Base-by-base conservation (phyloP, 257 asterid genomes). In the Solanum medicagineum region DNA sequence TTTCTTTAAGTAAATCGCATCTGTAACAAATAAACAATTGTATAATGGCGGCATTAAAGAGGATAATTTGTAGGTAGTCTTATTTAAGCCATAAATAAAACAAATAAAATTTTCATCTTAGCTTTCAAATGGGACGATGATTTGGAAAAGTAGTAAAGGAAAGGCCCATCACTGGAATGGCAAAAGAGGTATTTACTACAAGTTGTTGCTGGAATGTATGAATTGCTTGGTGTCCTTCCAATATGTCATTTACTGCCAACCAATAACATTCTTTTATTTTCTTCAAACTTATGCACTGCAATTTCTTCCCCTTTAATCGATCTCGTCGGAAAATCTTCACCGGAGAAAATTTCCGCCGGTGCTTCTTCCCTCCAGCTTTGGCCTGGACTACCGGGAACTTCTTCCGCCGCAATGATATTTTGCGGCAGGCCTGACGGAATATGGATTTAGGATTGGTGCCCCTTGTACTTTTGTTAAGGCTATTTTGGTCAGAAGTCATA, bases 131-230 rank as follows among this genome's bases (percentile, higher is more conserved):
- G 24, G 1, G 2, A 11, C 29, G 6, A 9, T 8, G 66, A 60
- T 60, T 56, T 11, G 92, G 91, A 75, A 85, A 85, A 10, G 80
- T 71, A 51, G 60, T 84, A 57, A 91, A 89, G 7, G 92, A 66
- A 5, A 94, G 85, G 4, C 96, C 96, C 96, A 93, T 87, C 7
- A 93, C 97, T 0, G 98, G 97, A 70, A 94, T 75, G 0, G 95
- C 94, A 24, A 92, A 92, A 4, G 97, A 94, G 26, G 94, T 88
- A 55, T 55, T 16, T 47, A 91, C 49, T 14, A 91, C 60, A 69
- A 93, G 22, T 32, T 91, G 89, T 80, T 90, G 95, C 4, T 91
- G 95, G 81, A 87, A 91, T 2, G 96, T 70, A 59, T 91, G 91
- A 20, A 88, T 70, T 20, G 92, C 63, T 29, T 85, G 75, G 47